Percentiles rank a stretch among this genome's conserved stretches.
These are phyloP conservation scores for Avicennia marina DNA, from an alignment of 257 asterid species.

Conservation along the genomic window DNA sequence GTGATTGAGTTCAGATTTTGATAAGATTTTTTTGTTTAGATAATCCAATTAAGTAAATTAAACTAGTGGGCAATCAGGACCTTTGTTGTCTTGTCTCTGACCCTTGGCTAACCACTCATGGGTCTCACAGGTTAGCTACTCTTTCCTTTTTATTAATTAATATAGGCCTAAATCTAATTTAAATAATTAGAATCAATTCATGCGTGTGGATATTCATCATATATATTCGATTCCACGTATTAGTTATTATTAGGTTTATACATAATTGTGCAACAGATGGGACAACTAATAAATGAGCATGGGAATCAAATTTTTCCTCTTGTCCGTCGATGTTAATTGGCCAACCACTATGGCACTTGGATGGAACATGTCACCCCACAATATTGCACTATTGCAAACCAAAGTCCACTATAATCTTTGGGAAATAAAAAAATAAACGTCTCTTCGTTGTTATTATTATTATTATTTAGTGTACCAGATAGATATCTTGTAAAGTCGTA, in stretches of 20 bases:
- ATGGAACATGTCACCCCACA: constrained; percentile 23
- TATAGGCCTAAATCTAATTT: not conserved
- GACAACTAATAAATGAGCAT: constrained; percentile 9
- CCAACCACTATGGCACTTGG: constrained; percentile 28
- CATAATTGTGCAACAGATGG: not conserved
- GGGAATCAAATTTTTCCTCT: constrained; percentile 28
- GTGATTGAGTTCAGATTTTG: not conserved
- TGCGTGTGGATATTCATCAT: constrained; percentile 11
- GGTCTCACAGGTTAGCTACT: not conserved
- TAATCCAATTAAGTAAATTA: not conserved
- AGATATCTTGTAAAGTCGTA: not conserved
- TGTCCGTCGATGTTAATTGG: constrained; percentile 13
- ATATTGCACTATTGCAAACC: not conserved
- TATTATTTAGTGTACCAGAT: not conserved
- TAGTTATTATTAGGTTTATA: not conserved
- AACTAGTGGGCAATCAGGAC: constrained; percentile 5
- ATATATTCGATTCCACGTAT: constrained; percentile 24
- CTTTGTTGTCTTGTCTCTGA: constrained; percentile 16
- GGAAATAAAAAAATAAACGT: too few species aligned
- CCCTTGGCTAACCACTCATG: not conserved
- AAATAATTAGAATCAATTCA: not conserved
- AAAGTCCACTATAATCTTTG: constrained; percentile 1
- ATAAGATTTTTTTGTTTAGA: not conserved
- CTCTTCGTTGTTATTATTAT: too few species aligned
- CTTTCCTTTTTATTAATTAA: not conserved